Conservation (phyloP, 257 asterid species). For the Lycium barbarum region DNA sequence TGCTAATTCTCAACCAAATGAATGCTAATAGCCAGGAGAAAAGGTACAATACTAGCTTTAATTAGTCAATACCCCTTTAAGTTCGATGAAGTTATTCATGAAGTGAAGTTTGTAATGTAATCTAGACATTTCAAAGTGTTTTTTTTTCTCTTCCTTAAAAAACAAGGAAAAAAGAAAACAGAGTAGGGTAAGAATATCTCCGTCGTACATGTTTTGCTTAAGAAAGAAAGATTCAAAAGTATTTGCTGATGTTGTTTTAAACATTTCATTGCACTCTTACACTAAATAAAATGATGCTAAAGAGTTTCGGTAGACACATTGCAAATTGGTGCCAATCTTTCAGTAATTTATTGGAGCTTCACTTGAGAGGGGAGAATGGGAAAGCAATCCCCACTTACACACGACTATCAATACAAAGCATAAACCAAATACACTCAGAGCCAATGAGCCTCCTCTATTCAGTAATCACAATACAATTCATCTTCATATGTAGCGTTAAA, state of each 20-base stretch:
- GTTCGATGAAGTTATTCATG: too few species aligned
- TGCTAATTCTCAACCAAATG: too few species aligned
- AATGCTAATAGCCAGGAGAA: too few species aligned
- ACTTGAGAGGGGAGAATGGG: neutral
- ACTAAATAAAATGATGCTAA: too few species aligned
- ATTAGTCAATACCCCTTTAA: too few species aligned
- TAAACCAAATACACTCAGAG: neutral
- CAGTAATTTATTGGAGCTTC: neutral
- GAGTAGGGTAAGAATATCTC: neutral
- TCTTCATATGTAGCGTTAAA: neutral
- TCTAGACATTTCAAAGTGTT: neutral
- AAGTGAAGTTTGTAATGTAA: neutral
- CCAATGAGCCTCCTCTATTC: neutral
- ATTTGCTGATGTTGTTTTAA: neutral
- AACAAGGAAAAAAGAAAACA: neutral
- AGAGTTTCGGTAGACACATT: neutral
- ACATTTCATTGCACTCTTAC: neutral
- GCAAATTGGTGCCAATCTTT: neutral
- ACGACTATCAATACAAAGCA: neutral
- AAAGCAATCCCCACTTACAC: neutral
- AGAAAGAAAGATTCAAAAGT: neutral
- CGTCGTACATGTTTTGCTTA: too few species aligned
- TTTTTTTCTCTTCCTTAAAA: neutral
- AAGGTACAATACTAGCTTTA: too few species aligned
- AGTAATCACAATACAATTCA: neutral